Evolutionary conservation across 2,329 filamentous ascomycete species (phyloP), one percentile per base, ranked within the genome.

Genomic region (Diplodia seriata): DNA sequence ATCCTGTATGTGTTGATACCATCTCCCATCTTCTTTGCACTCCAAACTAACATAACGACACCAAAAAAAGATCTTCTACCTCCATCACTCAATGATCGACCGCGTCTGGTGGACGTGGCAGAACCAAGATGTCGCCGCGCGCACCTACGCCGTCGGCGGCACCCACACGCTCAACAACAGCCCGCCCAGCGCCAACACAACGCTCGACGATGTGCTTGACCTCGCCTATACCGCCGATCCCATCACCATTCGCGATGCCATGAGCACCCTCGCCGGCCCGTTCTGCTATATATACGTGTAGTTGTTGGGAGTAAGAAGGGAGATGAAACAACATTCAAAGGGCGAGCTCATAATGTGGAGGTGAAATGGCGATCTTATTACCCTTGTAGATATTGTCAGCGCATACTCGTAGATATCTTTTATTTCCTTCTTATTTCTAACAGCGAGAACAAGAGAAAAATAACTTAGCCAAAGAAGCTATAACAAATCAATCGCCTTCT

Each of bases 91-190:
- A 2, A 79, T 80, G 74, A 81, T 85, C 31, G 84, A 85, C 70
- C 77, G 82, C 2, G 72, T 78, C 2, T 85, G 78, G 75, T 84
- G 81, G 81, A 83, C 81, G 15, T 85, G 84, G 84, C 83, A 85
- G 73, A 83, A 81, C 68, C 73, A 80, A 56, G 78, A 84, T 59
- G 71, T 77, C 47, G 70, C 73, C 57, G 74, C 75, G 14, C 76
- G 83, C 15, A 75, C 75, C 65, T 74, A 78, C 61, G 75, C 74
- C 33, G 78, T 85, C 66, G 75, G 73, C 3, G 83, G 81, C 1
- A 84, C 82, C 4, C 77, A 77, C 9, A 85, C 83, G 2, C 76
- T 84, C 20, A 75, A 81, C 59, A 81, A 83, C 64, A 53, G 67
- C 1, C 82, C 83, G 2, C 76, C 81, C 2, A 81, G 79, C 56